These are phyloP conservation scores for Ceratocystis eucalypticola DNA, from an alignment of 2,329 filamentous ascomycete species.

Conservation along the genomic window DNA sequence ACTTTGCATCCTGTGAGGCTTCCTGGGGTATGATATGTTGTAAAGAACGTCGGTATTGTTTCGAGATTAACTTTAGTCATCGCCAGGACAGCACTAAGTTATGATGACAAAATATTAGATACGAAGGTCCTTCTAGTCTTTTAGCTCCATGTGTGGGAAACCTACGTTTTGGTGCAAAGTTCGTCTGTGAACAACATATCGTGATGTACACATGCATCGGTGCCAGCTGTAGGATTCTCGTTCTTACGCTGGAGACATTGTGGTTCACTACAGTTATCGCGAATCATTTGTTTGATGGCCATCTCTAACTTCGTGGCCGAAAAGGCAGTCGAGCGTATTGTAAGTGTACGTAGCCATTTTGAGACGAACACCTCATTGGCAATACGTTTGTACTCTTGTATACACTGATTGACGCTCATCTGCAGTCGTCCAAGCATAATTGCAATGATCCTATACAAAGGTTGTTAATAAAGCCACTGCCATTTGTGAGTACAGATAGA, in stretches of 20 bases:
- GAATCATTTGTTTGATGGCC: not conserved
- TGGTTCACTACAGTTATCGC: rapidly evolving
- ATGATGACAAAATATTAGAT: not conserved
- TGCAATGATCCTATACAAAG: not conserved
- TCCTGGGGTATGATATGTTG: rapidly evolving
- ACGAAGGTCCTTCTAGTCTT: not conserved
- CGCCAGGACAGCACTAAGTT: not conserved
- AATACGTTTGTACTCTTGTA: not conserved
- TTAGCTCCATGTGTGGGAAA: not conserved
- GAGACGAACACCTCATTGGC: not conserved
- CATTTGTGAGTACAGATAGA: not conserved
- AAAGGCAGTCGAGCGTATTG: rapidly evolving
- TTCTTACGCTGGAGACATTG: rapidly evolving
- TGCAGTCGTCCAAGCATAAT: not conserved
- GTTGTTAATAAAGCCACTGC: too few species aligned
- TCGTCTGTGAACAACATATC: not conserved
- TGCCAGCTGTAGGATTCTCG: rapidly evolving
- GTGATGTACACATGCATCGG: rapidly evolving
- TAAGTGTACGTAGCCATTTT: not conserved
- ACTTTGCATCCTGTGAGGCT: slow-evolving; percentile 22
- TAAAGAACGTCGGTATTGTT: slow-evolving; percentile 16
- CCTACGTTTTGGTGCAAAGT: not conserved
- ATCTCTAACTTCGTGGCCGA: not conserved
- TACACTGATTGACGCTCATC: not conserved
- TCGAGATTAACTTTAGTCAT: not conserved